Base-by-base conservation (phyloP, 768 basidiomycete genomes). In the Mycena vitilis region DNA sequence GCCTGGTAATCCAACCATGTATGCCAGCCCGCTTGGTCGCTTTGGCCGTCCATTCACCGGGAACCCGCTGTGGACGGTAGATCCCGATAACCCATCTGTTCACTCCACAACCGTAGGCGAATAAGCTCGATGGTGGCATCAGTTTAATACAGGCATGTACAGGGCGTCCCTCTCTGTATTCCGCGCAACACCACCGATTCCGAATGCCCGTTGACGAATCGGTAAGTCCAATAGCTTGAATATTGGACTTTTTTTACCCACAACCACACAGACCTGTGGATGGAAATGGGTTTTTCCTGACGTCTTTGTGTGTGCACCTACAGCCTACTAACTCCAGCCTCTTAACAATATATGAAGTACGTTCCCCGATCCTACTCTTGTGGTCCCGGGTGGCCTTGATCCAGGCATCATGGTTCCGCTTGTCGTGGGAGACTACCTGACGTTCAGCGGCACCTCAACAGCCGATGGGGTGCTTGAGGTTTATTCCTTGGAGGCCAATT, bases 401-500 rank as follows among this genome's bases (percentile, higher is more conserved):
- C 53, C 58, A 20, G 52, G 48, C 51, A 49, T 55, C 25, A 49
- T 63, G 49, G 54, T 38, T 25, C 59, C 55, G 22, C 56, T 57
- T 44, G 58, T 38, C 20, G 38, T 63, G 4, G 74, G 74, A 22
- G 56, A 57, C 30, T 57, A 57, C 44, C 6, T 57, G 12, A 57
- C 56, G 5, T 42, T 57, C 38, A 62, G 73, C 62, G 74, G 67
- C n/a, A 75, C 53, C 18, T 63, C 69, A 60, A 42, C 38, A 6
- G 44, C 13, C 25, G 66, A 49, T 16, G 49, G 60, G 25, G 34
- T 74, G 8, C 47, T 73, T 13, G 74, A 59, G 9, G 66, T 66
- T 0, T 75, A 73, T 36, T 55, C 65, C 1, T 65, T 75, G 20
- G 70, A 73, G 40, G 74, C 72, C 2, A 75, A 73, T 38, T 23